Conservation (phyloP, 352 stramenopile species). For the Globisporangium nagaii region DNA sequence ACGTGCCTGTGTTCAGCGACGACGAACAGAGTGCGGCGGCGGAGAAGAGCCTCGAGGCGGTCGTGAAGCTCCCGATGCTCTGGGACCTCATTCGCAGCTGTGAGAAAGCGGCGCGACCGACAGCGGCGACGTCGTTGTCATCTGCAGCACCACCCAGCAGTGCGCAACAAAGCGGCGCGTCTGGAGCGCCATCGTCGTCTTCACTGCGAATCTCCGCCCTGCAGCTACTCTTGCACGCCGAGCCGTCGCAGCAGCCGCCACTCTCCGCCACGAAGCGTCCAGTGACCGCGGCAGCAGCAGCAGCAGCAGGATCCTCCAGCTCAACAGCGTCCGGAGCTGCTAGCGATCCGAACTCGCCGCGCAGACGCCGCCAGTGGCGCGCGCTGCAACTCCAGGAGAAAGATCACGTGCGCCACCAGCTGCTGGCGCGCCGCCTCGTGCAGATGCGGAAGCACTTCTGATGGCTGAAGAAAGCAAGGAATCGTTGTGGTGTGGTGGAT, state of each 20-base stretch:
- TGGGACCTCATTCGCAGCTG: constrained; percentile 32
- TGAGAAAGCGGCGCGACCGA: neutral
- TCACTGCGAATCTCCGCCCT: neutral
- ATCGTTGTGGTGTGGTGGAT: too few species aligned
- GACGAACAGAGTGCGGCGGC: neutral
- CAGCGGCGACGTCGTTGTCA: neutral
- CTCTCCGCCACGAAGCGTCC: neutral
- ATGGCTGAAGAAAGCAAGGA: constrained; percentile 14
- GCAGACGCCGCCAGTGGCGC: constrained; percentile 33
- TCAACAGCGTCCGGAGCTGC: neutral
- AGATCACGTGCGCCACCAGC: constrained; percentile 46
- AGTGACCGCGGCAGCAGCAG: neutral
- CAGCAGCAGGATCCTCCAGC: neutral
- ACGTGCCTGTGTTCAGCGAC: constrained; percentile 18
- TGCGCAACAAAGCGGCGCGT: neutral
- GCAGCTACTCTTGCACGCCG: constrained; percentile 2
- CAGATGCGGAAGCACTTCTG: constrained; percentile 46
- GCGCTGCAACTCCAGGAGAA: constrained; percentile 63
- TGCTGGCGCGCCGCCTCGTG: constrained; percentile 36
- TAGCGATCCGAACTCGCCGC: constrained; percentile 10
- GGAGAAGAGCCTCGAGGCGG: constrained; percentile 14
- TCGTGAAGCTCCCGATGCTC: constrained; percentile 23
- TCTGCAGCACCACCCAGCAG: neutral
- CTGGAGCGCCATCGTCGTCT: neutral
- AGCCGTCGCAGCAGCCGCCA: neutral